These are phyloP conservation scores for Eruca vesicaria DNA, from an alignment of 441 rosid species.

Conservation along the genomic window DNA sequence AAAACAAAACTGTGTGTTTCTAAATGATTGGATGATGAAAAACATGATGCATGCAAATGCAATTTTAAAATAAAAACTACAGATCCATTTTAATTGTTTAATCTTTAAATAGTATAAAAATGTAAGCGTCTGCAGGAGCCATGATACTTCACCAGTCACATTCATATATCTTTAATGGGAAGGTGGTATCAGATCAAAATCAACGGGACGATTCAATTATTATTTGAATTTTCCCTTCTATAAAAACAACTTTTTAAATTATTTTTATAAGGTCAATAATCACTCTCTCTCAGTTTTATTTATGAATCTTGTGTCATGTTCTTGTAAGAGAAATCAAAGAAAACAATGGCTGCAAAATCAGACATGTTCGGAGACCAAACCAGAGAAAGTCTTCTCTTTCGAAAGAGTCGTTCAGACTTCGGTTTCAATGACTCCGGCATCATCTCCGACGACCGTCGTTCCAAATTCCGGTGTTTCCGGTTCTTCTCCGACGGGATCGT, in stretches of 20 bases:
- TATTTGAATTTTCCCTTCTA: background rate
- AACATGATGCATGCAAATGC: background rate
- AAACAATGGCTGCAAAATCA: conserved; percentile 46
- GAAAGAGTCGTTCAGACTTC: conserved; percentile 51
- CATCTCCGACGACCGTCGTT: conserved; percentile 36
- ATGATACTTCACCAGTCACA: background rate
- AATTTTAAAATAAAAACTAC: background rate
- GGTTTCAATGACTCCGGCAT: conserved; percentile 41
- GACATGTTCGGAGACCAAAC: conserved; percentile 46
- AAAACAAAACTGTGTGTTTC: background rate
- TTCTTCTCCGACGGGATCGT: conserved; percentile 43
- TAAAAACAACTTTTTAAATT: background rate
- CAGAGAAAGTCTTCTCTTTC: conserved; percentile 52
- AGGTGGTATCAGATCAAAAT: background rate
- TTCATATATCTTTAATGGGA: background rate
- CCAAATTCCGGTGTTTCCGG: conserved; percentile 45
- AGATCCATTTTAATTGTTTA: background rate
- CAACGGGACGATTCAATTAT: background rate
- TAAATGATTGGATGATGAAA: background rate
- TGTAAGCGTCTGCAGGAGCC: no score
- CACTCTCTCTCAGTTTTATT: background rate
- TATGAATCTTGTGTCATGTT: background rate
- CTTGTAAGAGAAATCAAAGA: background rate
- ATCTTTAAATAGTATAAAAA: no score
- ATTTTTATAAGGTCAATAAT: background rate